A percentile compares a stretch with the other conserved stretches of the same genome.
phyloP scores from a whole-genome alignment of 306 rosid genomes.

The Prinsepia uniflora region DNA sequence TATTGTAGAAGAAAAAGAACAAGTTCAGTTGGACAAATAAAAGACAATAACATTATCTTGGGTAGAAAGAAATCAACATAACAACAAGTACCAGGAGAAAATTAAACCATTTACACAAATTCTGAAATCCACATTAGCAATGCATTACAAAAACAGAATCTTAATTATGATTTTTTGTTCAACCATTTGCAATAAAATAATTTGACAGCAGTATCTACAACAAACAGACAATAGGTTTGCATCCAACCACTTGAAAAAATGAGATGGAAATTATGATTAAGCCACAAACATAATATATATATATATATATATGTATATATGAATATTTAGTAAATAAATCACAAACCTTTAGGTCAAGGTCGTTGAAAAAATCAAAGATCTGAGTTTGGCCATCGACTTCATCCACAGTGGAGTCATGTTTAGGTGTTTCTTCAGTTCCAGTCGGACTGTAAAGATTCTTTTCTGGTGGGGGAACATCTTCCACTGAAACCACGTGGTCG shows the following conservation, averaged over 20 bases:
- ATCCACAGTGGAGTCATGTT: conserved; percentile 33
- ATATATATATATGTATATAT: not conserved
- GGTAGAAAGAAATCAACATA: not conserved
- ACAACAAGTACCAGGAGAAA: not conserved
- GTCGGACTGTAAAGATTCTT: conserved; percentile 15
- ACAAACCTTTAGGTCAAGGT: conserved; percentile 25
- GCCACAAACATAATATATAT: no score
- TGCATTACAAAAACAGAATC: not conserved
- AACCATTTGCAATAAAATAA: not conserved
- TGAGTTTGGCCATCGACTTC: conserved; percentile 35
- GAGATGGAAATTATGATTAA: not conserved
- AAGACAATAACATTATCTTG: not conserved
- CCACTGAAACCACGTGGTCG: conserved; percentile 16
- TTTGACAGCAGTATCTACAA: not conserved
- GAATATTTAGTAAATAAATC: not conserved
- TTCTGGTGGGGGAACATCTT: conserved; percentile 25
- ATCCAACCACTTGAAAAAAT: not conserved
- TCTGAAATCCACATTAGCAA: not conserved
- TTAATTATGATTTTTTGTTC: not conserved
- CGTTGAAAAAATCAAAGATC: conserved; percentile 33
- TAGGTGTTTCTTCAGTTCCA: conserved; percentile 25
- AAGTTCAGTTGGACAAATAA: no score
- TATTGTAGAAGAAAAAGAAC: no score
- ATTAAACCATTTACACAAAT: not conserved
- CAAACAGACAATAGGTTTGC: not conserved